These are phyloP conservation scores for Royoungia palumana DNA, from an alignment of 768 basidiomycete genomes.

Conservation along the genomic window DNA sequence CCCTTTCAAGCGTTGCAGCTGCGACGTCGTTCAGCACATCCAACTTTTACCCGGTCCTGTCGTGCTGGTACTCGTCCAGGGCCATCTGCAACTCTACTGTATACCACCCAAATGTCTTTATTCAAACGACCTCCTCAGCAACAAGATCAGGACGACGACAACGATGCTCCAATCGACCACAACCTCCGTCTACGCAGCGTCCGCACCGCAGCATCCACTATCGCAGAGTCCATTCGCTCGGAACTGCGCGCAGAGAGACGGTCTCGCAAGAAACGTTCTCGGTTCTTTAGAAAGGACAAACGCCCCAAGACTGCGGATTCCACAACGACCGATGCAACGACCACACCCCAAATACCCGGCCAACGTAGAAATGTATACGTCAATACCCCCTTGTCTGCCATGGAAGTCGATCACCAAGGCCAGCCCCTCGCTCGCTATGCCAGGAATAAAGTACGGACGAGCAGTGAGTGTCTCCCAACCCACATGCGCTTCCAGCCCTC, in stretches of 20 bases:
- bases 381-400: conserved; percentile 62
- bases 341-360: conserved; percentile 40
- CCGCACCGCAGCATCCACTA: conserved; percentile 88
- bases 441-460: conserved; percentile 92
- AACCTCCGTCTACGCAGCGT: conserved; percentile 86
- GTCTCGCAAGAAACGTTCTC: conserved; percentile 48
- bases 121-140: conserved; percentile 37
- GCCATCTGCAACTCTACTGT: conserved; percentile 4
- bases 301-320: conserved; percentile 32
- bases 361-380: conserved; percentile 75
- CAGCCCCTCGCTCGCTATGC: conserved; percentile 78
- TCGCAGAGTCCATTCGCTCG: conserved; percentile 80
- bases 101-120: conserved; percentile 31
- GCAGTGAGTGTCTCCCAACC: conserved; percentile 55
- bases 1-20: too few species aligned
- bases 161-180: conserved; percentile 73
- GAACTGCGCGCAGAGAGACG: conserved; percentile 67
- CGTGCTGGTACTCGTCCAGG: conserved; percentile 22
- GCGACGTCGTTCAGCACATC: too few species aligned
- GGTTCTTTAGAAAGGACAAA: conserved; percentile 60
- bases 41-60: too few species aligned
- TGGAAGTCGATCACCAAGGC: conserved; percentile 66
- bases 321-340: conserved; percentile 27
- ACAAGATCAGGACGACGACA: conserved; percentile 55
- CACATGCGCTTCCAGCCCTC: not conserved